Base-by-base conservation (phyloP, 257 asterid species). In the Lycium ferocissimum region DNA sequence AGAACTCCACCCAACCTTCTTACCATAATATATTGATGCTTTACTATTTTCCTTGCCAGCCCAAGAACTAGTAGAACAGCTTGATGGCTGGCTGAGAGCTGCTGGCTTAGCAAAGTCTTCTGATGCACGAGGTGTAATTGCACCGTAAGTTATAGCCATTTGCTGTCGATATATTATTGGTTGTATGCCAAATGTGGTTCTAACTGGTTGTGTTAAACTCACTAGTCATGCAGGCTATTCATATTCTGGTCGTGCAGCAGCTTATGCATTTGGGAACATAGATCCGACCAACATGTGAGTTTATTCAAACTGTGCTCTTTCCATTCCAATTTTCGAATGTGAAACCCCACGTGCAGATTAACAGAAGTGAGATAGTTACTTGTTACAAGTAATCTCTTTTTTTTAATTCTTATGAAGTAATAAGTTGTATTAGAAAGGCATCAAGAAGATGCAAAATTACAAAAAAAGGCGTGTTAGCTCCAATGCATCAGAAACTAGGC, bases 211-310 rank as follows among this genome's bases (percentile, higher is more conserved):
- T 85, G 51, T 88, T 87, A 72, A 85, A 70, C 82, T 86, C 71
- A 85, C 82, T 89, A 97, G 99, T 91, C 99, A 97, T 92, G 99
- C 99, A 91, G 99, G 99, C 88, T 97, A 95, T 84, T 95, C 99
- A 4, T 97, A 97, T 87, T 97, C 99, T 61, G 99, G 99, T 49
- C 94, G 95, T 71, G 98, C 99, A 47, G 98, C 99, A 59, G 98
- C 99, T 86, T 97, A 90, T 87, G 99, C 99, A 26, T 97, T 97
- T 90, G 99, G 97, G 75, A 95, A 92, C 88, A 97, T 97, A 49
- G 94, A 97, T 84, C 98, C 99, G 33, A 88, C 91, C 38, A 92
- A 87, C 91, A 94, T 93, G 99, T 96, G 81, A 78, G 82, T 78
- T 53, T 78, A 53, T 9, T 78, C 35, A 72, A 72, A 72, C 4